phyloP scores from a whole-genome alignment of 192 early-diverging fungal species.

The Spinellus fusiger region DNA sequence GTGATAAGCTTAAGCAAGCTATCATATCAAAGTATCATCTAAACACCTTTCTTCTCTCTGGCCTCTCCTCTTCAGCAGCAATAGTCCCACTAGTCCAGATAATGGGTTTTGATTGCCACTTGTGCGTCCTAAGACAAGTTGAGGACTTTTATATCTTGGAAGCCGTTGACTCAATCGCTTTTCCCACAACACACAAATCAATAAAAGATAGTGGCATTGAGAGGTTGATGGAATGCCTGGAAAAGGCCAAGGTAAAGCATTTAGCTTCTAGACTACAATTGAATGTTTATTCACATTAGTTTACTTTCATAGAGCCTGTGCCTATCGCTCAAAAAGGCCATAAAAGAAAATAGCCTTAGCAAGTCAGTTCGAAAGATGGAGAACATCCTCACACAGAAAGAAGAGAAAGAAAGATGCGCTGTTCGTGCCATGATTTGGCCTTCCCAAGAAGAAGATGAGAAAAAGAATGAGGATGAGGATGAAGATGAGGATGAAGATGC shows the following conservation, averaged over 20 bases:
- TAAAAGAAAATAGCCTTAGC: not conserved
- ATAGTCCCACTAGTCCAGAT: conserved; percentile 1
- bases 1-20: conserved; percentile 3
- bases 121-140: conserved; percentile 6
- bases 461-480: not conserved
- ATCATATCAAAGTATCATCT: conserved; percentile 7
- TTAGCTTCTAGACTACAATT: conserved; percentile 2
- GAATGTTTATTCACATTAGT: conserved; percentile 9
- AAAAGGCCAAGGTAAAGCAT: conserved; percentile 12
- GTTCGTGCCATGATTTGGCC: not conserved
- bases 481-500: not conserved
- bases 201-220: not conserved
- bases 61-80: not conserved
- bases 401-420: not conserved
- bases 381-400: not conserved
- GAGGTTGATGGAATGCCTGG: not conserved
- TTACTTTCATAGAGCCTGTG: conserved; percentile 9
- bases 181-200: not conserved
- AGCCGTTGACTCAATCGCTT: not conserved
- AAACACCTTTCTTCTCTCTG: conserved; percentile 5
- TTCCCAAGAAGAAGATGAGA: not conserved
- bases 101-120: conserved; percentile 2
- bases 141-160: conserved; percentile 5
- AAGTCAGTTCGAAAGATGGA: conserved; percentile 3
- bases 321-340: not conserved